phyloP scores from a whole-genome alignment of 805 yeast genomes.

The Candida mattraensis region DNA sequence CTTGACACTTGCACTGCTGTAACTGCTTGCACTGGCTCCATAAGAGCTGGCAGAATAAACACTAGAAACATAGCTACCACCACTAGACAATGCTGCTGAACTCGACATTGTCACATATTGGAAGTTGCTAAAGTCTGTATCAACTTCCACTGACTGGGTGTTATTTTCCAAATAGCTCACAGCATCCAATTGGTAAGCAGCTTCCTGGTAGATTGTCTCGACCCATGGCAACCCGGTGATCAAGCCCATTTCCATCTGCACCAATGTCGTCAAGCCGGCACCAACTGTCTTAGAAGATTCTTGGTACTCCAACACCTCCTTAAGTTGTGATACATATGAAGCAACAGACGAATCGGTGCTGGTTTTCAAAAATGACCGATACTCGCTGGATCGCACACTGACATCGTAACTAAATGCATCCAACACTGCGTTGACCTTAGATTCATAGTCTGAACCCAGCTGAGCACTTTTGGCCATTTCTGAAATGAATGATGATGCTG shows the following conservation, averaged over 20 bases:
- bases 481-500: constrained; percentile 5
- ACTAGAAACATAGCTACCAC: background rate
- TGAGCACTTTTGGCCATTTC: constrained; percentile 2
- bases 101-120: constrained; percentile 1
- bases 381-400: background rate
- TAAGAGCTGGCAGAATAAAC: no score
- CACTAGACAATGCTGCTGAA: constrained; percentile 1
- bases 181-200: constrained; percentile 7
- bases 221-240: constrained; percentile 10
- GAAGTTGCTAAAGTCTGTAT: constrained; percentile 2
- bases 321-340: constrained; percentile 1
- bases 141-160: constrained; percentile 4
- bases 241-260: constrained; percentile 6
- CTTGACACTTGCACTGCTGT: no score
- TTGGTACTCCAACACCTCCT: constrained; percentile 6
- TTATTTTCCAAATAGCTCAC: constrained; percentile 4
- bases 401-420: constrained; percentile 9
- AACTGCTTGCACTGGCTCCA: no score
- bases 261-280: constrained; percentile 2
- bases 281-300: constrained; percentile 3
- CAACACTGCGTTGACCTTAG: constrained; percentile 6
- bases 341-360: constrained; percentile 1
- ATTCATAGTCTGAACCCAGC: constrained; percentile 3
- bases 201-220: constrained; percentile 7
- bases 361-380: constrained; percentile 3